These are phyloP conservation scores for Debaryomyces singareniensis DNA, from an alignment of 1,139 yeast genomes.

Conservation along the genomic window DNA sequence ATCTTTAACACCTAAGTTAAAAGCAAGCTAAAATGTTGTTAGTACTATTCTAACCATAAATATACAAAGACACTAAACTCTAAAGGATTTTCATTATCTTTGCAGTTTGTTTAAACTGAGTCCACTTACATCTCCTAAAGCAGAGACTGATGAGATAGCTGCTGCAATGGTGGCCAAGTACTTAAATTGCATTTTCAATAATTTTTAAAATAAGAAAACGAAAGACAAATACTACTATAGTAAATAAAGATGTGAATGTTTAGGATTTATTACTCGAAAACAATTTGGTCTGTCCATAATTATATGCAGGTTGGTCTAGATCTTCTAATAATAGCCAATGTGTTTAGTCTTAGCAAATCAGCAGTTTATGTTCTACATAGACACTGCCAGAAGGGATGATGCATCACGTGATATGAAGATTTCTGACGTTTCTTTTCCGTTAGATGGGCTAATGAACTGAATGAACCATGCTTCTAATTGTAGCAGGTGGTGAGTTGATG, in stretches of 20 bases:
- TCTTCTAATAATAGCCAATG: neutral
- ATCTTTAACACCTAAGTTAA: constrained; percentile 78
- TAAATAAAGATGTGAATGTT: constrained; percentile 2
- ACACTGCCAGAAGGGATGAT: no score
- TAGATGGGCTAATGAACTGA: no score
- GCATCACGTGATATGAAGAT: no score
- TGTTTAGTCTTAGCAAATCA: no score
- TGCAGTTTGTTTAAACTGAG: neutral
- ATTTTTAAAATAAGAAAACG: constrained; percentile 4
- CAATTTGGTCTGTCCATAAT: neutral
- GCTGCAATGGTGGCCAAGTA: constrained; percentile 33
- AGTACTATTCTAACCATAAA: no score
- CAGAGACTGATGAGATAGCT: constrained; percentile 29
- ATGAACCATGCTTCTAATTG: no score
- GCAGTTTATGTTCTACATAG: no score
- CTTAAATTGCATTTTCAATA: constrained; percentile 30
- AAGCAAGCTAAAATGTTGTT: constrained; percentile 43
- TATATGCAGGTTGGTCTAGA: neutral
- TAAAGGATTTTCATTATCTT: constrained; percentile 1
- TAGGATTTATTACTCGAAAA: neutral
- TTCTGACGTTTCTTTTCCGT: no score
- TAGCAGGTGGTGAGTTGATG: no score
- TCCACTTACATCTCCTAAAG: constrained; percentile 40
- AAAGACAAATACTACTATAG: constrained; percentile 11
- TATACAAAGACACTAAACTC: no score